Conservation (phyloP, 31 red algal genomes). For the Endocladia muricata region DNA sequence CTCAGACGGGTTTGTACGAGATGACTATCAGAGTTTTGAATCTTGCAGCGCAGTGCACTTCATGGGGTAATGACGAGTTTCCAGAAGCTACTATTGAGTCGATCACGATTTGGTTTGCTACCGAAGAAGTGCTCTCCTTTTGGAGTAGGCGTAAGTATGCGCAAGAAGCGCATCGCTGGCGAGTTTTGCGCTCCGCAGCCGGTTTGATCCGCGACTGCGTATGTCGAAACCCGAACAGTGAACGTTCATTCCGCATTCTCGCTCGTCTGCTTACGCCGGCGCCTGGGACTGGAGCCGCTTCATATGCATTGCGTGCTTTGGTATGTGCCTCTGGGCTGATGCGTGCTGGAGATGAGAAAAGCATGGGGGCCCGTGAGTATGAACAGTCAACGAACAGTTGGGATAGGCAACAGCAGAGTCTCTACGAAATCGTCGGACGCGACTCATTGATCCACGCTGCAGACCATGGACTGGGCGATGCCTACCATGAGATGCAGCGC, state of each 20-base stretch:
- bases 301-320: slow-evolving; percentile 47
- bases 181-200: slow-evolving; percentile 27
- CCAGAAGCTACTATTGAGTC: slow-evolving; percentile 60
- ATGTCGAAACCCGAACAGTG: slow-evolving; percentile 16
- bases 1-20: slow-evolving; percentile 51
- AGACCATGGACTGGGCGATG: slow-evolving; percentile 61
- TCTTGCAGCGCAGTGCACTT: slow-evolving; percentile 12
- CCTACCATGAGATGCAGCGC: slow-evolving; percentile 59
- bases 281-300: slow-evolving; percentile 70
- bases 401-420: not conserved
- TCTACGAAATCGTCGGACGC: slow-evolving; percentile 43
- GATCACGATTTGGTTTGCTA: slow-evolving; percentile 66
- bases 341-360: slow-evolving; percentile 36
- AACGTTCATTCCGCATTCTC: slow-evolving; percentile 38
- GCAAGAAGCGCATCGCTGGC: slow-evolving; percentile 55
- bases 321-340: slow-evolving; percentile 49
- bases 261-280: slow-evolving; percentile 66
- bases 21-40: slow-evolving; percentile 52
- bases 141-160: slow-evolving; percentile 73
- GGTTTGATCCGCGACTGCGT: slow-evolving; percentile 31
- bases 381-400: not conserved
- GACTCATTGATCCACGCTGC: slow-evolving; percentile 44
- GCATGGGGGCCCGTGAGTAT: not conserved
- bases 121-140: slow-evolving; percentile 61
- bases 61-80: slow-evolving; percentile 43